Percentiles rank a stretch among this genome's conserved stretches.
Evolutionary conservation across 1,139 yeast species (phyloP).

Genomic region (Blastobotrys capitulatus): DNA sequence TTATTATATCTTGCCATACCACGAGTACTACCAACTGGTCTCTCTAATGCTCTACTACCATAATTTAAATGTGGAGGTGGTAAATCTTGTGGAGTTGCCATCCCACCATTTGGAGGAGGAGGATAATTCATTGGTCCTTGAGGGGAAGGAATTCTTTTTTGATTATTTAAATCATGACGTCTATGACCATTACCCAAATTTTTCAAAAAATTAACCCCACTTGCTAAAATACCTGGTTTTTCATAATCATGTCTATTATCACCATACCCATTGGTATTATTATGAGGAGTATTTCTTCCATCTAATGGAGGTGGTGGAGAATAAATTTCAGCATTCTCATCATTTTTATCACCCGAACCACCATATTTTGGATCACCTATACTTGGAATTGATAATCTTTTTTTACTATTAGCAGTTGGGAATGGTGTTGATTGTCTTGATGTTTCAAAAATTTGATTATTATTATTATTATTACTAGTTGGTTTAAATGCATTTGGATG

Average conservation of each 20-base stretch:
- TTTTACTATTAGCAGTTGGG: not conserved
- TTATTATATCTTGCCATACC: too few species aligned
- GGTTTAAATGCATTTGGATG: not conserved
- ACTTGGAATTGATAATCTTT: slow-evolving; percentile 6
- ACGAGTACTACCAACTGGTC: slow-evolving; percentile 4
- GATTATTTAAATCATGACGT: not conserved
- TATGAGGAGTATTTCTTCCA: not conserved
- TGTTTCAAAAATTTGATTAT: not conserved
- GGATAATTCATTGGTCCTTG: not conserved
- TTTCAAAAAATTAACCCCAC: slow-evolving; percentile 6
- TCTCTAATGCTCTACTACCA: slow-evolving; percentile 4
- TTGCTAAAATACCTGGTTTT: slow-evolving; percentile 4
- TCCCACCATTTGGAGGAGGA: not conserved
- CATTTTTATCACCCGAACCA: slow-evolving; percentile 3
- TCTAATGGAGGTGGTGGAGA: not conserved
- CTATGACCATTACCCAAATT: slow-evolving; percentile 4
- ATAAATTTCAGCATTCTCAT: slow-evolving; percentile 5
- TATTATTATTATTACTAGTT: not conserved
- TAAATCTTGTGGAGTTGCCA: not conserved
- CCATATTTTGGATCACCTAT: slow-evolving; percentile 8
- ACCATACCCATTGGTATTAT: not conserved
- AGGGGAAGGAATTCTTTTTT: slow-evolving; percentile 1
- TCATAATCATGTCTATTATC: slow-evolving; percentile 8
- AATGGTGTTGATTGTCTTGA: slow-evolving; percentile 3
- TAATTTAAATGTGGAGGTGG: not conserved